Evolutionary conservation across 2,329 filamentous ascomycete genomes (phyloP).

Genomic region (Emmonsiellopsis sp.): DNA sequence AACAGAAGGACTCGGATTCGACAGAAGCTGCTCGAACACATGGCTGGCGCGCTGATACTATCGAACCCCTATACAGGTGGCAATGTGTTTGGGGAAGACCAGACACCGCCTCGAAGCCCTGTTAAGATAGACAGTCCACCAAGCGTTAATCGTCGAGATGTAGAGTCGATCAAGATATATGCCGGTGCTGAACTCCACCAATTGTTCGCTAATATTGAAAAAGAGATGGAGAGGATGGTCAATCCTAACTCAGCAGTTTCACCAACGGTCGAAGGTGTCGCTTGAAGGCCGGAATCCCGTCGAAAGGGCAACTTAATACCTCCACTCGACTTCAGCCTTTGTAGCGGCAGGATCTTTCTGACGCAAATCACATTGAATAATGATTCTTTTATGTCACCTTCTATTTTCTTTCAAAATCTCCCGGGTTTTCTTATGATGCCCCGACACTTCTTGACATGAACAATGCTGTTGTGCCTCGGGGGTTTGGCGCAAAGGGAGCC

Average conservation of each 20-base stretch:
- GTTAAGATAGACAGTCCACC: constrained; percentile 33
- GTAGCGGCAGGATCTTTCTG: too few species aligned
- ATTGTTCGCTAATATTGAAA: constrained; percentile 58
- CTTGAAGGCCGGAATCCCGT: not conserved
- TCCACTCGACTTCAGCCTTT: too few species aligned
- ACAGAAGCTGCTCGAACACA: constrained; percentile 73
- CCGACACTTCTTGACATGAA: too few species aligned
- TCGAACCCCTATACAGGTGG: constrained; percentile 3
- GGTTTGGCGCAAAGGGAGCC: not conserved
- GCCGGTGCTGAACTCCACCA: constrained; percentile 59
- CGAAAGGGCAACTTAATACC: not conserved
- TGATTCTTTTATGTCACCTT: too few species aligned
- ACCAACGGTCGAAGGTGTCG: not conserved
- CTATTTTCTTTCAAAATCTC: too few species aligned
- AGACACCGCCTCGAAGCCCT: constrained; percentile 50
- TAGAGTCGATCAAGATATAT: constrained; percentile 61
- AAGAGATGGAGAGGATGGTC: constrained; percentile 43
- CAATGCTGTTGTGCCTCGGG: too few species aligned
- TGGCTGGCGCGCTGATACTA: constrained; percentile 60
- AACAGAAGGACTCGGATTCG: constrained; percentile 65
- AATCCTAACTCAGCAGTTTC: constrained; percentile 14
- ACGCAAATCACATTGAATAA: too few species aligned
- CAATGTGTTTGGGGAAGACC: constrained; percentile 8
- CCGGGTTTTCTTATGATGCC: too few species aligned
- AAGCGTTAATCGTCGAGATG: constrained; percentile 30